These are phyloP conservation scores for Beta lomatogona DNA, from an alignment of 179 eudicot species.

Conservation along the genomic window DNA sequence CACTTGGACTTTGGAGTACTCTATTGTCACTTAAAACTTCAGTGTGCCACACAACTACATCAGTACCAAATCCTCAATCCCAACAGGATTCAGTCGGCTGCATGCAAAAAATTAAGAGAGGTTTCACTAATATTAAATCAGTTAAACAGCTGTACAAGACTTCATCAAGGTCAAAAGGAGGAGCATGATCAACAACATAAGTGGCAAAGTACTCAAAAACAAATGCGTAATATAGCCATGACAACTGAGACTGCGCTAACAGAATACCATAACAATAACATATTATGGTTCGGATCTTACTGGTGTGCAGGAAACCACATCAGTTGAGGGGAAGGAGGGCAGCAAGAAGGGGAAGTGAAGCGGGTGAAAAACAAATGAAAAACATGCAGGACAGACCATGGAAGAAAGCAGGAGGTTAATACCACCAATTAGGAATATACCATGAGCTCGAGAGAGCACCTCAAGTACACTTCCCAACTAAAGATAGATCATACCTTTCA, in stretches of 20 bases:
- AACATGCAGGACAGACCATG: not conserved
- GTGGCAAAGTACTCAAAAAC: not conserved
- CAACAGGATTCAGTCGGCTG: not conserved
- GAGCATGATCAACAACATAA: too few relatives aligned
- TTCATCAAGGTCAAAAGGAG: not conserved
- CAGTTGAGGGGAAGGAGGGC: not conserved
- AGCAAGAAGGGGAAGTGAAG: not conserved
- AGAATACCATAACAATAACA: not conserved
- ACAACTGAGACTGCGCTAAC: not conserved
- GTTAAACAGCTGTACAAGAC: not conserved
- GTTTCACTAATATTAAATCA: not conserved
- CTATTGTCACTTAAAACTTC: too few relatives aligned
- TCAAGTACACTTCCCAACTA: not conserved
- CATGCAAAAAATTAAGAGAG: not conserved
- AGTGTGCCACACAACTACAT: not conserved
- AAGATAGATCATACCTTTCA: conserved; percentile 52
- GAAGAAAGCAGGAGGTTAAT: not conserved
- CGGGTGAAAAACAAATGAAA: not conserved
- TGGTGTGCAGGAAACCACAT: not conserved
- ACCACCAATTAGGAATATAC: not conserved
- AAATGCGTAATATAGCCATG: not conserved
- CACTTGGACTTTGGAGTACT: too few relatives aligned
- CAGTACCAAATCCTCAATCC: not conserved
- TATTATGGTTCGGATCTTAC: not conserved
- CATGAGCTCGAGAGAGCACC: not conserved